Evolutionary conservation across 805 yeast genomes (phyloP), one percentile per base, ranked within the genome.

Genomic region (Kazachstania psychrophila): DNA sequence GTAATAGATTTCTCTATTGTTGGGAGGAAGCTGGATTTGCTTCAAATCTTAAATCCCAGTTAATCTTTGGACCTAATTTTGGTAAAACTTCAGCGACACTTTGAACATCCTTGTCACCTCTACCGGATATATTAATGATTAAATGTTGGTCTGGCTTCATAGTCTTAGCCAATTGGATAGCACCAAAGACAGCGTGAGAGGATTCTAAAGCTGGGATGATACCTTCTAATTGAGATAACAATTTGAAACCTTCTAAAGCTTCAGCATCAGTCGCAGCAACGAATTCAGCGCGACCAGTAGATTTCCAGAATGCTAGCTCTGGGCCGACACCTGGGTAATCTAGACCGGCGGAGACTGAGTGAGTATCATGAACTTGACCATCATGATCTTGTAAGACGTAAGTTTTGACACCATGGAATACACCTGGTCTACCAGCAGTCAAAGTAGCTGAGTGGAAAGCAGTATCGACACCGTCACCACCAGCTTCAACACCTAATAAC

Each of bases 241-340:
- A 65, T 49, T 77, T 79, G 75, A 92, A 92, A 14, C 98, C 99
- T 45, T 75, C 72, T 46, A 92, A 69, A 22, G 97, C 97, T 58
- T 92, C 78, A n/a, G 94, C 87, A 62, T 92, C 96, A 23, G 95
- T 84, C 38, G 94, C 96, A 31, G 96, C 94, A 32, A 79, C 62
- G 56, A 89, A 92, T 39, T 80, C 69, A 7, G 94, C 98, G 55
- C 99, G 77, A 19, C 96, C 96, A 43, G 81, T 79, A 37, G 80
- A 79, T 62, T 89, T 89, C 97, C 97, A 92, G 58, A 72, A 75
- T 2, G 97, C 94, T 49, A 92, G 71, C 65, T 92, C 97, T 23
- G 99, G 99, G 31, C 99, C 99, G 32, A 92, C 99, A 64, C 96
- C 99, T 18, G 99, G 99, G 60, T 92, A 92, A 64, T 92, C 99